A percentile compares a stretch with the other conserved stretches of the same genome.
These are phyloP conservation scores for Neurospora pannonica DNA, from an alignment of 495 filamentous ascomycete genomes.

Conservation along the genomic window DNA sequence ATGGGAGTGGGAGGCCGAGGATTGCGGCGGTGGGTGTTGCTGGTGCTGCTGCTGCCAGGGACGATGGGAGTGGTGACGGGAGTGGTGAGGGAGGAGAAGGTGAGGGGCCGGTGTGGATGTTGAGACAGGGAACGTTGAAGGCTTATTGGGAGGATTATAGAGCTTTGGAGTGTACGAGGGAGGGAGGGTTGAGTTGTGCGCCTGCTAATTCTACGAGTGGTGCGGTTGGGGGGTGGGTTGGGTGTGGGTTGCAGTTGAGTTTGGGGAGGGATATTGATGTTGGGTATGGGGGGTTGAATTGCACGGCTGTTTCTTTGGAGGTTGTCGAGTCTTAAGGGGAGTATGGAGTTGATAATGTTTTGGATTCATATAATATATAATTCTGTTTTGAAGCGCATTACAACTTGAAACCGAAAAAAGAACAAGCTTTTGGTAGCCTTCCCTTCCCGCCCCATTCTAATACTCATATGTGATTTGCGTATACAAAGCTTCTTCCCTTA, in stretches of 20 bases:
- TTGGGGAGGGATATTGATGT: slow-evolving; percentile 1
- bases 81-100: not conserved
- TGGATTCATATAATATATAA: too few relatives aligned
- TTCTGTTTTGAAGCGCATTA: too few relatives aligned
- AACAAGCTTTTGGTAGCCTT: too few relatives aligned
- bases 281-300: slow-evolving; percentile 5
- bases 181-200: slow-evolving; percentile 1
- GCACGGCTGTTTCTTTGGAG: not conserved
- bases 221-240: slow-evolving; percentile 3
- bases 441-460: too few relatives aligned
- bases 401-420: too few relatives aligned
- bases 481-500: too few relatives aligned
- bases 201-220: not conserved
- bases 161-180: slow-evolving; percentile 4
- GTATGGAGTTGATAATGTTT: too few relatives aligned
- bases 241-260: slow-evolving; percentile 11
- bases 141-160: slow-evolving; percentile 1
- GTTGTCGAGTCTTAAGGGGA: not conserved
- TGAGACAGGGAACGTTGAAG: not conserved
- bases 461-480: too few relatives aligned
- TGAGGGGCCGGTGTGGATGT: not conserved
- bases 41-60: not conserved
- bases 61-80: not conserved
- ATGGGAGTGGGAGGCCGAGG: not conserved
- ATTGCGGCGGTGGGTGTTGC: slow-evolving; percentile 10